Base-by-base conservation (phyloP, 345 rosid species). In the Melaleuca quinquenervia region DNA sequence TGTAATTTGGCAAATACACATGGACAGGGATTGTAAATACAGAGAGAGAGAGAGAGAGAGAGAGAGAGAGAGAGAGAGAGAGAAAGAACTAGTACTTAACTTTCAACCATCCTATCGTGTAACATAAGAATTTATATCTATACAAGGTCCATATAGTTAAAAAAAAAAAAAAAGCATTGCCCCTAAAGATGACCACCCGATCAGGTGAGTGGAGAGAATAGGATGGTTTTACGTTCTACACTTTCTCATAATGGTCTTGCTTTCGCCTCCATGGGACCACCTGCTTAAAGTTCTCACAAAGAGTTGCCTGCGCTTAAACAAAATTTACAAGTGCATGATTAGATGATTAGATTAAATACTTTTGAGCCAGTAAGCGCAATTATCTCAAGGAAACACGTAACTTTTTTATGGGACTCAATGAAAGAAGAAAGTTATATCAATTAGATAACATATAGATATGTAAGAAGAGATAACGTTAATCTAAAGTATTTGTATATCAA, bases 211-310 rank as follows among this genome's bases (percentile, higher is more conserved):
- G 24, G 80, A 70, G 32, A 36, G 80, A 70, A 18, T 48, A 70
- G 48, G 26, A 70, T 2, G 26, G 48, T 18, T 36, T 18, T 3
- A 36, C 80, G 36, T 70, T 36, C 20, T 70, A 70, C 26, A 70
- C 80, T 32, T 41, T 70, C 26, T 36, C 48, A 3, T 8, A 36
- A 18, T 18, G 4, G 14, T 70, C 80, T 10, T 70, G 80, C 48
- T 9, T 70, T 36, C 87, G 74, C 51, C 84, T 45, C 87, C 87
- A 85, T 52, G 84, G 87, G 27, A 85, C 87, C 87, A 76, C 87
- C 52, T 85, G 87, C 84, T 85, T 85, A 48, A 85, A 70, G 84
- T 58, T 85, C 24, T 80, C 84, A 52, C 45, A 85, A 45, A 85
- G 82, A 16, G 83, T 53, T 45, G 52, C 87, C 87, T 85, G 84